Conservation (phyloP, 805 yeast genomes). For the Cyberlindnera bimundalis region DNA sequence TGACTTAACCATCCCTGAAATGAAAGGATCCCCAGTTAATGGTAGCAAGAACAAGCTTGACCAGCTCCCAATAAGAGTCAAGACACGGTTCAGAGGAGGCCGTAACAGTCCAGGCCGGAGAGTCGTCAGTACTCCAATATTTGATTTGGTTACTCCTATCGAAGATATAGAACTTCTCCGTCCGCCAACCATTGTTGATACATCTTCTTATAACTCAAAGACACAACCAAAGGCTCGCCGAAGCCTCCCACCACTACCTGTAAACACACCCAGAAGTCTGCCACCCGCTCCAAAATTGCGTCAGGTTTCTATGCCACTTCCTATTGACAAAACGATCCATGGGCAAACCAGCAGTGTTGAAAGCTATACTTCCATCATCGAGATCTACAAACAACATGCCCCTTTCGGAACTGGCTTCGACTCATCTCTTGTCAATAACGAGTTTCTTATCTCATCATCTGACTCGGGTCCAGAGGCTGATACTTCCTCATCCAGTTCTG, state of each 20-base stretch:
- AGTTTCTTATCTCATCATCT: neutral
- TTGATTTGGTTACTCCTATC: slow-evolving; percentile 15
- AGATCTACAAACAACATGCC: slow-evolving; percentile 15
- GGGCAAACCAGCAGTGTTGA: neutral
- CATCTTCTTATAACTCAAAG: neutral
- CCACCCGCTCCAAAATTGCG: slow-evolving; percentile 4
- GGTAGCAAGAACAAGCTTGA: slow-evolving; percentile 2
- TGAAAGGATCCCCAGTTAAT: neutral
- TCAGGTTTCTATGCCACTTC: slow-evolving; percentile 15
- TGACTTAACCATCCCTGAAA: slow-evolving; percentile 11
- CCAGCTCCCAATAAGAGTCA: slow-evolving; percentile 23
- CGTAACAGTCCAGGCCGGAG: slow-evolving; percentile 11
- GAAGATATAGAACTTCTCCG: neutral
- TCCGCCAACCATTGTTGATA: slow-evolving; percentile 2
- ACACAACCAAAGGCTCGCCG: neutral
- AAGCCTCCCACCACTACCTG: slow-evolving; percentile 3
- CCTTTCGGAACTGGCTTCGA: slow-evolving; percentile 7
- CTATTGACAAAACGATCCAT: neutral
- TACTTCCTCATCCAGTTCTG: slow-evolving; percentile 2
- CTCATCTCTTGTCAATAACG: neutral
- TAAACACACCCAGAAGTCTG: neutral
- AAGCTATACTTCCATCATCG: slow-evolving; percentile 14
- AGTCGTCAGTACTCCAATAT: slow-evolving; percentile 23
- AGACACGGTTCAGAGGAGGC: slow-evolving; percentile 18
- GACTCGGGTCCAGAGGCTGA: slow-evolving; percentile 3